Evolutionary conservation across 306 rosid species (phyloP), one percentile per base, ranked within the genome.

Genomic region (Rosa rugosa): DNA sequence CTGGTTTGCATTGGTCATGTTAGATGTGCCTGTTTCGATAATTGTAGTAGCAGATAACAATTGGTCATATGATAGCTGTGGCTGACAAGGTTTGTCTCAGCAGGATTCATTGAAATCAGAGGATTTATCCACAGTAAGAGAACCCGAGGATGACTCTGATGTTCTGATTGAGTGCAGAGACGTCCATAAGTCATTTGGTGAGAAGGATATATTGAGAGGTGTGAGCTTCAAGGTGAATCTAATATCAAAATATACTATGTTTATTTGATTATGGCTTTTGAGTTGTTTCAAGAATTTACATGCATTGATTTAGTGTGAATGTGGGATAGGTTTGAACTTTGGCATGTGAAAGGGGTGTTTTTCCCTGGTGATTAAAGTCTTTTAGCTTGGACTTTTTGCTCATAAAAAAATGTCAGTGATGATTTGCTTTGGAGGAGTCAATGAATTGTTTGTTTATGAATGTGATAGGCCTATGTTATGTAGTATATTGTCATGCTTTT

Each of bases 161-260:
- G 97, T 90, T 83, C 96, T 96, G 45, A 90, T 96, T 11, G 99
- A 96, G 85, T 96, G 99, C 82, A 89, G 87, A 90, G 92, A 91
- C 6, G 94, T 96, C 42, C 84, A 90, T 75, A 96, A 96, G 81
- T 88, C 99, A 40, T 96, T 96, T 77, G 99, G 98, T 14, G 99
- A 93, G 82, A 96, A 96, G 92, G 81, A 93, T 76, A 90, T 96
- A 83, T 79, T 96, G 82, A 93, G 92, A 90, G 99, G 98, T 83
- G 92, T 96, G 79, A 96, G 88, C 94, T 96, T 96, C 88, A 93
- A 96, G 99, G 99, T 96, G 86, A 89, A 77, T 85, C 77, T 53
- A 57, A 80, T 49, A 27, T 77, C 79, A 62, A 31, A 60, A 75
- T 57, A 56, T 81, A 22, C 53, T 20, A 14, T 38, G 57, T 60